These are phyloP conservation scores for Talaromyces pinophilus DNA, from an alignment of 2,329 filamentous ascomycete species.

Conservation along the genomic window DNA sequence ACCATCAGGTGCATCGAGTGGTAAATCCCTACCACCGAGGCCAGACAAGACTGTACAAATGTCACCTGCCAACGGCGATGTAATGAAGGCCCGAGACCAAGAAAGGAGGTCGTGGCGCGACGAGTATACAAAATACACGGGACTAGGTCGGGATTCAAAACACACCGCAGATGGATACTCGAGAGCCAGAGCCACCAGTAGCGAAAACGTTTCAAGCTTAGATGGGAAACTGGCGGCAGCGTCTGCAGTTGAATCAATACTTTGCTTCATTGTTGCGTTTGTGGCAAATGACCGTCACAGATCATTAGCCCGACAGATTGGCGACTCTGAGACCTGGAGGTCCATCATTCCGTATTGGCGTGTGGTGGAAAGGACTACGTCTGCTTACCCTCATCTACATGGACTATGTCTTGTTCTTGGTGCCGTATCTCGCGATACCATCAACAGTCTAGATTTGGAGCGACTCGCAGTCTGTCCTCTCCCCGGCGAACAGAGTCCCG, in stretches of 20 bases:
- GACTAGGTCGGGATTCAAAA: conserved; percentile 50
- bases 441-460: conserved; percentile 49
- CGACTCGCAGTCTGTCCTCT: conserved; percentile 45
- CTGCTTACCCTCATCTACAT: conserved; percentile 43
- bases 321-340: conserved; percentile 48
- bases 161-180: conserved; percentile 45
- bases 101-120: conserved; percentile 47
- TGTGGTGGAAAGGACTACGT: conserved; percentile 44
- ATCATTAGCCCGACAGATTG: conserved; percentile 38
- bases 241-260: conserved; percentile 47
- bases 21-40: conserved; percentile 34
- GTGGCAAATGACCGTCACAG: conserved; percentile 46
- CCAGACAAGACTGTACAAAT: conserved; percentile 30
- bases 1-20: conserved; percentile 33
- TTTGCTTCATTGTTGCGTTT: conserved; percentile 52
- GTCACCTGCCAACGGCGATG: conserved; percentile 34
- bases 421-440: conserved; percentile 49
- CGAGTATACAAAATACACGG: conserved; percentile 45
- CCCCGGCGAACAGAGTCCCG: conserved; percentile 41
- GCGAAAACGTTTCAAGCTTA: conserved; percentile 28
- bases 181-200: conserved; percentile 29
- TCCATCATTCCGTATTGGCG: conserved; percentile 51
- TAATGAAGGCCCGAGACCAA: conserved; percentile 31
- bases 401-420: conserved; percentile 50
- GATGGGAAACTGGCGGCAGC: conserved; percentile 43